These are phyloP conservation scores for Claviceps maximensis DNA, from an alignment of 2,329 filamentous ascomycete species.

Conservation along the genomic window DNA sequence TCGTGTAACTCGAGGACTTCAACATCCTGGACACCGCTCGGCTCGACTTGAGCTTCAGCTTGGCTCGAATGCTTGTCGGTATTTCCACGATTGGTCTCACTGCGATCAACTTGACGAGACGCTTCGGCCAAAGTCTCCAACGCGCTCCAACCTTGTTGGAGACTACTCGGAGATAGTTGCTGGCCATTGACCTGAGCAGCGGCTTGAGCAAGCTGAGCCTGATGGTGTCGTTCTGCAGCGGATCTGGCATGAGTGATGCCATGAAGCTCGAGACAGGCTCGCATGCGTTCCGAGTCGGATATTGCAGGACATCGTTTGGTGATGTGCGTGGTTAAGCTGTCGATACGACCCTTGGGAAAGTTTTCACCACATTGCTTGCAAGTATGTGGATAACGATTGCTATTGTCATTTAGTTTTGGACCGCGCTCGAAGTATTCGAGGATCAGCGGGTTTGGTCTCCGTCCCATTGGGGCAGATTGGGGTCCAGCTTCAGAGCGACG, in stretches of 20 bases:
- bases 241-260: constrained; percentile 45
- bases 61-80: constrained; percentile 16
- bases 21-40: constrained; percentile 12
- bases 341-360: constrained; percentile 80
- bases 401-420: constrained; percentile 73
- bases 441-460: constrained; percentile 73
- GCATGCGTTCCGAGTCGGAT: constrained; percentile 59
- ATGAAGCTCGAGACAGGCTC: constrained; percentile 59
- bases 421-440: constrained; percentile 81
- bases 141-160: constrained; percentile 58
- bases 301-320: constrained; percentile 79
- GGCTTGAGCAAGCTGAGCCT: constrained; percentile 4
- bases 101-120: constrained; percentile 62
- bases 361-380: constrained; percentile 81
- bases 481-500: constrained; percentile 10
- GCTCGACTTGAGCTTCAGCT: constrained; percentile 14
- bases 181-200: constrained; percentile 16
- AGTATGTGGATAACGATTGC: constrained; percentile 83
- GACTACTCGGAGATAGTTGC: constrained; percentile 14
- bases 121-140: constrained; percentile 81
- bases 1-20: constrained; percentile 42
- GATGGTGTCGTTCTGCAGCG: constrained; percentile 17
- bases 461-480: constrained; percentile 47
- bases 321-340: constrained; percentile 68
- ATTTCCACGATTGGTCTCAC: constrained; percentile 44